These are phyloP conservation scores for Talaromyces trachyspermus DNA, from an alignment of 495 filamentous ascomycete species.

Conservation along the genomic window DNA sequence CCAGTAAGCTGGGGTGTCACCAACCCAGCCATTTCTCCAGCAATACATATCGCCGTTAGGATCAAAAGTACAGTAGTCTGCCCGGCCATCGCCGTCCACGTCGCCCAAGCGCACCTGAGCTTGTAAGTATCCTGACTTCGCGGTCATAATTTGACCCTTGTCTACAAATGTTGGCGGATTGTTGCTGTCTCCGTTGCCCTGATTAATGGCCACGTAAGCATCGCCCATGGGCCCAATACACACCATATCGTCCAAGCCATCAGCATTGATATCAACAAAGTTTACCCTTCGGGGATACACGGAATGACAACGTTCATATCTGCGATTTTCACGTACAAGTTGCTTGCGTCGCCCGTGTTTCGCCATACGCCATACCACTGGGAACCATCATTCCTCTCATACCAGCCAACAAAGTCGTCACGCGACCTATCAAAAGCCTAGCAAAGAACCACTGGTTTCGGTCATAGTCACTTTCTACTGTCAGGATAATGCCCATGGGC, in stretches of 20 bases:
- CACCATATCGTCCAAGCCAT: conserved; percentile 34
- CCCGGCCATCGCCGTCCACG: conserved; percentile 22
- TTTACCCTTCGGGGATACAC: background rate
- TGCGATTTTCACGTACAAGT: background rate
- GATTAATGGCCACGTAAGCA: conserved; percentile 15
- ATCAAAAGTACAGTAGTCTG: conserved; percentile 14
- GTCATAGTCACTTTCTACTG: background rate
- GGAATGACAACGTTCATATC: background rate
- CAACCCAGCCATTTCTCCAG: background rate
- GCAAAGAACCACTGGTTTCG: background rate
- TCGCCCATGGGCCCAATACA: conserved; percentile 16
- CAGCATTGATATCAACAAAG: conserved; percentile 27
- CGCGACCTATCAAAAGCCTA: background rate
- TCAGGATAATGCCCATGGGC: background rate
- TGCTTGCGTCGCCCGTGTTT: no score
- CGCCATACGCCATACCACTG: no score
- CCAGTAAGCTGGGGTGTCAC: background rate
- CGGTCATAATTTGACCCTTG: background rate
- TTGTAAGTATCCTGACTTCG: conserved; percentile 1
- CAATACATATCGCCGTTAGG: background rate
- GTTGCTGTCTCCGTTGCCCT: conserved; percentile 2
- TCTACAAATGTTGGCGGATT: conserved; percentile 6
- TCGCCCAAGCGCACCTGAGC: conserved; percentile 13
- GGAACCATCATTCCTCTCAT: no score
- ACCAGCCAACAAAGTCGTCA: no score